Conservation (phyloP, 2,329 filamentous ascomycete species). For the Didymella arachidicola region DNA sequence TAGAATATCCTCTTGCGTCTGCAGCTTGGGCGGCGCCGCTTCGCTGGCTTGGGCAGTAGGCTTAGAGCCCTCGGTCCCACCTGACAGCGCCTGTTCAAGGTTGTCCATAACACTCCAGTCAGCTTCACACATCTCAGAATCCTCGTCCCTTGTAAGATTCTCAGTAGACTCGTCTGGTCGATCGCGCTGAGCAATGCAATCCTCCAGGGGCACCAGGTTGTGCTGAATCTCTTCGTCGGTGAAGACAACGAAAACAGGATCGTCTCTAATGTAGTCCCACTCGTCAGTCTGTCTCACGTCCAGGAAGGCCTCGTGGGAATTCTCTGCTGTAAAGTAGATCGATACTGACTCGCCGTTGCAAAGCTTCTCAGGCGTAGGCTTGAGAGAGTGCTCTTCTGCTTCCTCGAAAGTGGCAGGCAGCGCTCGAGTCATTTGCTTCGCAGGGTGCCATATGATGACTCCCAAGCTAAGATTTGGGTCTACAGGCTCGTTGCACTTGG, state of each 20-base stretch:
- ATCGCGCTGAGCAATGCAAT: slow-evolving; percentile 53
- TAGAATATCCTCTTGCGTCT: slow-evolving; percentile 49
- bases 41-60: neutral
- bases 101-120: slow-evolving; percentile 51
- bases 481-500: slow-evolving; percentile 55
- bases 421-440: slow-evolving; percentile 53
- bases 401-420: slow-evolving; percentile 54
- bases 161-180: slow-evolving; percentile 43
- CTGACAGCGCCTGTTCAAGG: slow-evolving; percentile 50
- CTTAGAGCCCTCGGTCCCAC: slow-evolving; percentile 24
- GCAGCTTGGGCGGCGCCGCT: slow-evolving; percentile 21
- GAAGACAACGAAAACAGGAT: slow-evolving; percentile 60
- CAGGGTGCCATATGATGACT: slow-evolving; percentile 56
- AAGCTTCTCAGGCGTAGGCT: slow-evolving; percentile 47
- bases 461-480: slow-evolving; percentile 56
- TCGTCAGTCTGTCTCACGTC: slow-evolving; percentile 59
- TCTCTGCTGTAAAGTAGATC: slow-evolving; percentile 57
- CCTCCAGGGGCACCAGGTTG: slow-evolving; percentile 52
- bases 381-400: slow-evolving; percentile 54
- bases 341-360: slow-evolving; percentile 58
- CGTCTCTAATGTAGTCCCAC: slow-evolving; percentile 59
- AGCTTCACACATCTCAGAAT: slow-evolving; percentile 46
- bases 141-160: slow-evolving; percentile 34
- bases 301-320: slow-evolving; percentile 54
- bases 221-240: slow-evolving; percentile 48